Percentiles rank a stretch among this genome's conserved stretches.
Conservation (phyloP, 2,329 filamentous ascomycete species). For the Clarireedia monteithiana region DNA sequence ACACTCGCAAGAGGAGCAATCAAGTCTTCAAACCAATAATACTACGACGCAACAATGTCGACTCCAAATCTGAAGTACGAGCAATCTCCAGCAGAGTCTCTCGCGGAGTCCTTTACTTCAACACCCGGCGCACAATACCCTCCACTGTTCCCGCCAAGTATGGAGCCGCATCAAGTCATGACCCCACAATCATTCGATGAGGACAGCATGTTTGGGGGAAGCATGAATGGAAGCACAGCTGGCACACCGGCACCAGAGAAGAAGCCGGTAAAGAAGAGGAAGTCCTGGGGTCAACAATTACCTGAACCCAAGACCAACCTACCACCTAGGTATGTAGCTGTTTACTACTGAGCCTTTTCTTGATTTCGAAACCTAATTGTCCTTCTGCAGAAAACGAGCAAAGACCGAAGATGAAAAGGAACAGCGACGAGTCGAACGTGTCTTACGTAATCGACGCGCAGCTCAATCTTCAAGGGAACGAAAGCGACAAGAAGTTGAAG, state of each 20-base stretch:
- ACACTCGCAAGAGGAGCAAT: not conserved
- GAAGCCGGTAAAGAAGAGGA: constrained; percentile 84
- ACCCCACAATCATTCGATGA: constrained; percentile 29
- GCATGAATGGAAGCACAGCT: constrained; percentile 17
- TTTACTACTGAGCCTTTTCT: not conserved
- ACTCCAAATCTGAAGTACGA: constrained; percentile 28
- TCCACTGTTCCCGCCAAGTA: constrained; percentile 25
- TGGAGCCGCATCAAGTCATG: constrained; percentile 24
- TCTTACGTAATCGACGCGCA: constrained; percentile 90
- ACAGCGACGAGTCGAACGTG: constrained; percentile 92
- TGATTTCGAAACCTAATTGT: constrained; percentile 14
- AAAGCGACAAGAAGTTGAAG: constrained; percentile 65
- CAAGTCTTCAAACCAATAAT: not conserved
- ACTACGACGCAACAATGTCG: constrained; percentile 8
- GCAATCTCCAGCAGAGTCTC: constrained; percentile 26
- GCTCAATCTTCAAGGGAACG: constrained; percentile 88
- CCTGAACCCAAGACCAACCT: constrained; percentile 95
- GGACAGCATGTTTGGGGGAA: constrained; percentile 27
- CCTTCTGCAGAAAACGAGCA: constrained; percentile 67
- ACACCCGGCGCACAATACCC: constrained; percentile 27
- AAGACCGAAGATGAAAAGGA: constrained; percentile 99
- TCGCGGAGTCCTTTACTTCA: constrained; percentile 29
- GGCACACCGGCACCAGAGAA: constrained; percentile 42
- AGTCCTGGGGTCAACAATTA: constrained; percentile 97
- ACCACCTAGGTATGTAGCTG: constrained; percentile 62